Evolutionary conservation across 768 basidiomycete species (phyloP).

Genomic region (Mrakia frigida): DNA sequence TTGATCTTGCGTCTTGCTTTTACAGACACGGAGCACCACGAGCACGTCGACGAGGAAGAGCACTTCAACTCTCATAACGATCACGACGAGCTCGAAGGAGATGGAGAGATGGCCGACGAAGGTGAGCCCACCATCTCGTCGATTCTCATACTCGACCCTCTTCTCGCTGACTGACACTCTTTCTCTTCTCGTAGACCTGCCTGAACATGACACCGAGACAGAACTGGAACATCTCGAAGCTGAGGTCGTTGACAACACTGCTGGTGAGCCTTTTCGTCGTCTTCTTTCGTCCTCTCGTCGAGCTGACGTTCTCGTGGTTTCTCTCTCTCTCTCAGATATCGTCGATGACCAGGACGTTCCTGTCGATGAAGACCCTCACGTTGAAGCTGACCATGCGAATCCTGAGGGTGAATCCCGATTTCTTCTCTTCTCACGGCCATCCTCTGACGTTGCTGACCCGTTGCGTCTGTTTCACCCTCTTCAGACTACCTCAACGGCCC

Average conservation of each 20-base stretch:
- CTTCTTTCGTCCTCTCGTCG: background rate
- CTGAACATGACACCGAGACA: background rate
- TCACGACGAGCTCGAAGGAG: background rate
- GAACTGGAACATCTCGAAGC: background rate
- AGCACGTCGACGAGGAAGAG: slow-evolving; percentile 6
- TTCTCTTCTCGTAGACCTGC: too few relatives aligned
- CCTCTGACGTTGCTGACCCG: background rate
- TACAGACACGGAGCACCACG: background rate
- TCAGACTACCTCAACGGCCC: slow-evolving; percentile 19
- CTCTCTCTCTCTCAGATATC: background rate
- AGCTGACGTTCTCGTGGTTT: background rate
- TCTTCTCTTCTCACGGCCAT: background rate
- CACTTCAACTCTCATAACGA: background rate
- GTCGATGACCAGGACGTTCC: background rate
- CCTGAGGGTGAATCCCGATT: background rate
- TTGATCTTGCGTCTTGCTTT: background rate
- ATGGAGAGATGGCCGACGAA: background rate
- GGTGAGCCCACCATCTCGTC: background rate
- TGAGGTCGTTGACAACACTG: background rate
- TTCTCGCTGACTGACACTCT: background rate
- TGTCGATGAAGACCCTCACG: background rate
- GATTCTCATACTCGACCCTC: background rate
- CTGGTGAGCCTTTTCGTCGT: background rate
- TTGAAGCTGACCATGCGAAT: background rate
- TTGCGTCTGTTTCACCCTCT: background rate